Base-by-base conservation (phyloP, 1,284 basidiomycete species). In the Cutaneotrichosporon dermatis region DNA sequence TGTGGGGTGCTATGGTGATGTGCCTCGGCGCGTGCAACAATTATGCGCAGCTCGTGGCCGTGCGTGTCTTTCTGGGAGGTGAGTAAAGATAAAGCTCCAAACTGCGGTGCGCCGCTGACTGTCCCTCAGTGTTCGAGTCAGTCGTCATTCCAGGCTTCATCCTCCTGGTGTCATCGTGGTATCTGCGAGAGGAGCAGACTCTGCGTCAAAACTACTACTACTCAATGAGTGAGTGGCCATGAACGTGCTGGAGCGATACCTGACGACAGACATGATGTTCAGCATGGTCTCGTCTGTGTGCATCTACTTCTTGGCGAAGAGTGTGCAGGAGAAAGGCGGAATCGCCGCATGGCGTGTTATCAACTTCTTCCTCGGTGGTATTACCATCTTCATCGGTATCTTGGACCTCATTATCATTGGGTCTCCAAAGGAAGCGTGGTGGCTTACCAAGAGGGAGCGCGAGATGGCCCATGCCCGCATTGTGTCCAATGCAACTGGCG, bases 91-190 rank as follows among this genome's bases (percentile, higher is more conserved):
- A 25, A 25, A 25, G 25, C 25, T 25, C 25, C 25, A 25, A 25
- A 25, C 25, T 25, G 25, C 25, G 25, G 25, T 25, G 25, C 25
- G 25, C 25, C 25, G 25, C 25, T 25, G 25, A 25, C 25, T 25
- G 25, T 25, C 25, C 25, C 25, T 25, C 25, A 25, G 25, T 46
- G 11, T 55, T 59, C 34, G 53, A 59, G 42, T 16, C 54, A 6
- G 54, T 55, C n/a, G 51, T 60, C 8, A 51, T 54, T 9, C 54
- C 61, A 11, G 51, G 61, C 11, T 50, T 71, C 67, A 61, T 66
- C n/a, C 50, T 71, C 43, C 63, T 71, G 49, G 59, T 65, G 12
- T 46, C 68, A 6, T 68, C 70, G 1, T 71, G 70, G 70, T 71
- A 70, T 59, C 67, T 69, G 44, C 59, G 68, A 9, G 33, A 41